phyloP scores from a whole-genome alignment of 306 rosid genomes.

The Trichosanthes truncata region DNA sequence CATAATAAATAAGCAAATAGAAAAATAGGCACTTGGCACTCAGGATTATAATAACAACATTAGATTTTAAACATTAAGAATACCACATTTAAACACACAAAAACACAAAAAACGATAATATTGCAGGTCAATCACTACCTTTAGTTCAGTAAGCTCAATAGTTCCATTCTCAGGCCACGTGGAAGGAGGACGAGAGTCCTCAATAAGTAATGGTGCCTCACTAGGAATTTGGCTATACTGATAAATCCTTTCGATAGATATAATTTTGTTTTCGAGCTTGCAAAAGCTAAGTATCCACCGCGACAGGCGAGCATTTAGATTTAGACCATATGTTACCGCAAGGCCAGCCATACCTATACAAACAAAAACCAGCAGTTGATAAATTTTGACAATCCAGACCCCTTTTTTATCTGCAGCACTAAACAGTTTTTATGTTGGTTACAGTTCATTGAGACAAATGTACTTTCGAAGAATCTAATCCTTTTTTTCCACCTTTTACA shows the following conservation, averaged over 20 bases:
- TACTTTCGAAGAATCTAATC: not conserved
- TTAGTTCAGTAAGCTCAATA: slow-evolving; percentile 58
- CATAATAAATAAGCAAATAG: not conserved
- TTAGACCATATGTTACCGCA: slow-evolving; percentile 85
- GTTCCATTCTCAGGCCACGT: slow-evolving; percentile 83
- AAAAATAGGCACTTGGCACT: not conserved
- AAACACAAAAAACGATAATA: not conserved
- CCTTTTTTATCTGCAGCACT: not conserved
- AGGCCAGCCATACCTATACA: slow-evolving; percentile 91
- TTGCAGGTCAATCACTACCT: slow-evolving; percentile 32
- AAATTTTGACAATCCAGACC: not conserved
- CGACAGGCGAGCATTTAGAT: slow-evolving; percentile 74
- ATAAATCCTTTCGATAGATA: slow-evolving; percentile 90
- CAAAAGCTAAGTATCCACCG: slow-evolving; percentile 97
- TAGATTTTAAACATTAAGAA: not conserved
- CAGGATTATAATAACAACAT: not conserved
- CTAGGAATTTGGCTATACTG: slow-evolving; percentile 80
- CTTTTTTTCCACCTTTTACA: not conserved
- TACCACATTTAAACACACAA: not conserved
- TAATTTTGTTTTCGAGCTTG: slow-evolving; percentile 95
- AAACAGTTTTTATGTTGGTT: not conserved
- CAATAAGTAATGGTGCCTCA: slow-evolving; percentile 68
- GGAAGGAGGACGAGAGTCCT: slow-evolving; percentile 62
- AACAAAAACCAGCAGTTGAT: slow-evolving; percentile 7
- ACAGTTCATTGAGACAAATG: not conserved